Percentiles rank a stretch among this genome's conserved stretches.
Conservation (phyloP, 805 yeast species). For the Nakazawaea peltata region DNA sequence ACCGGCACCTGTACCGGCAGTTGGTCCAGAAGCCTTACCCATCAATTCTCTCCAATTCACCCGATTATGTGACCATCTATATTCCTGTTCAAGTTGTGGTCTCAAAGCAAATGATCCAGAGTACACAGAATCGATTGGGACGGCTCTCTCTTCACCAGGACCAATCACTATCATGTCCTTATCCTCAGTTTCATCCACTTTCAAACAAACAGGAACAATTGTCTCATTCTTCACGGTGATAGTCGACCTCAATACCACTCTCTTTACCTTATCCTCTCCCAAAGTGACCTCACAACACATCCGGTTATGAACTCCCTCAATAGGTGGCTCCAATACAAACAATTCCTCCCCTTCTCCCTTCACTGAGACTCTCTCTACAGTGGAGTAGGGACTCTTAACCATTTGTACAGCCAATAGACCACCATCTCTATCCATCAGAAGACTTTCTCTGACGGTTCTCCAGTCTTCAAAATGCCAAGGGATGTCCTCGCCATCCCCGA, state of each 20-base stretch:
- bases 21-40: constrained; percentile 35
- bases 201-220: constrained; percentile 42
- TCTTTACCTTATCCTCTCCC: constrained; percentile 71
- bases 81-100: constrained; percentile 51
- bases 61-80: constrained; percentile 59
- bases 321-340: constrained; percentile 56
- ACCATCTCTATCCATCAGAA: constrained; percentile 56
- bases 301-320: constrained; percentile 53
- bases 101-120: constrained; percentile 46
- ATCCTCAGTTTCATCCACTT: constrained; percentile 25
- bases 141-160: constrained; percentile 51
- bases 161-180: constrained; percentile 25
- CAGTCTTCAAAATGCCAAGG: constrained; percentile 97
- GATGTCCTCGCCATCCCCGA: constrained; percentile 40
- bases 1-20: too few relatives aligned
- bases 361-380: constrained; percentile 51
- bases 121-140: constrained; percentile 70
- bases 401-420: constrained; percentile 59
- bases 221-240: constrained; percentile 62
- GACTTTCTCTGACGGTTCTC: constrained; percentile 74
- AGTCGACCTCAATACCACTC: constrained; percentile 72
- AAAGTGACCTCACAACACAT: constrained; percentile 63
- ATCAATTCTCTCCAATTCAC: constrained; percentile 60
- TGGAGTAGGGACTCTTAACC: constrained; percentile 45
- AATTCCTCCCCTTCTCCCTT: constrained; percentile 80